phyloP scores from a whole-genome alignment of 2,329 filamentous ascomycete species.

The Cercospora sp. region DNA sequence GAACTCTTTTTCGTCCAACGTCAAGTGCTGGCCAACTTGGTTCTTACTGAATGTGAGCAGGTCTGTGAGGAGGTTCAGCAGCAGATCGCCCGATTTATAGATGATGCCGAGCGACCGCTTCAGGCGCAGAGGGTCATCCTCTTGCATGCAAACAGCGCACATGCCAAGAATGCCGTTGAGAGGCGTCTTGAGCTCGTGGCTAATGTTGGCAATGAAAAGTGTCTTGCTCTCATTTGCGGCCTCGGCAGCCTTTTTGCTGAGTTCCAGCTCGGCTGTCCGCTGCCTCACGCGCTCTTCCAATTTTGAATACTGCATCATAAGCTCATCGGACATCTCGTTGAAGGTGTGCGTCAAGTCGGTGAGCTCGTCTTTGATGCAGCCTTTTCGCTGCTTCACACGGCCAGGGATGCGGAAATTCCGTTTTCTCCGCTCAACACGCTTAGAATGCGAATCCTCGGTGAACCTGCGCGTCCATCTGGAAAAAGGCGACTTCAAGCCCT shows the following conservation, averaged over 20 bases:
- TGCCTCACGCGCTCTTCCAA: constrained; percentile 83
- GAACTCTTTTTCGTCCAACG: constrained; percentile 82
- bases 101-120: constrained; percentile 83
- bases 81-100: constrained; percentile 82
- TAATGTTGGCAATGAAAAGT: constrained; percentile 93
- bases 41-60: constrained; percentile 93
- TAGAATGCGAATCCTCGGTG: constrained; percentile 34
- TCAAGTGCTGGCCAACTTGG: constrained; percentile 82
- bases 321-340: constrained; percentile 91
- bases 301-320: constrained; percentile 80
- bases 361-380: constrained; percentile 77
- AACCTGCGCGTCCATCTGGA: constrained; percentile 32
- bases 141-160: constrained; percentile 90
- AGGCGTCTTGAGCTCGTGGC: constrained; percentile 84
- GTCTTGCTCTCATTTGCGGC: constrained; percentile 98
- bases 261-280: constrained; percentile 79
- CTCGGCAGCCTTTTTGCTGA: constrained; percentile 88
- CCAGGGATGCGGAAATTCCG: constrained; percentile 77
- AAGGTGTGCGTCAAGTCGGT: constrained; percentile 83
- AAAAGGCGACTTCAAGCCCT: constrained; percentile 32
- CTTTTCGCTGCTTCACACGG: constrained; percentile 74
- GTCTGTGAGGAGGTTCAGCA: constrained; percentile 85
- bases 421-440: constrained; percentile 41
- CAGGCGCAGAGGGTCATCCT: constrained; percentile 74
- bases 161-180: constrained; percentile 95